These are phyloP conservation scores for Dioscorea dumetorum DNA, from an alignment of 106 monocot genomes.

Conservation along the genomic window DNA sequence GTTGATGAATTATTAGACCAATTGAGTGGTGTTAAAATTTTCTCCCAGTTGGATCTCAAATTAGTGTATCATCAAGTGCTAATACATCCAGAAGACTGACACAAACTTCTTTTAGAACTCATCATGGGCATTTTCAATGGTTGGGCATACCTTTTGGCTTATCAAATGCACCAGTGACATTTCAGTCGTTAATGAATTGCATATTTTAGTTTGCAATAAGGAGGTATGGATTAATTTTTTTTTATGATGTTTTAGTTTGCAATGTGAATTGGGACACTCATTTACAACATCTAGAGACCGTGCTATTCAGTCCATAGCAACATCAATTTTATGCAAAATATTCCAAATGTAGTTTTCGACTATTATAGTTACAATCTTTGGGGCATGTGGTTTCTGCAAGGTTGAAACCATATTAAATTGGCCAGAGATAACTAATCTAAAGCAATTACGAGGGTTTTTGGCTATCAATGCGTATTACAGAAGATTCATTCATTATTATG, in stretches of 20 bases:
- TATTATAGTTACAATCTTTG: background rate
- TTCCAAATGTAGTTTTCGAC: background rate
- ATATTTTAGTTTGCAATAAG: background rate
- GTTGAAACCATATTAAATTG: background rate
- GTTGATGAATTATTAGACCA: slow-evolving; percentile 3
- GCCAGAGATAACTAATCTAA: background rate
- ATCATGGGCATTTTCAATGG: background rate
- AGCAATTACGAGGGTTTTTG: background rate
- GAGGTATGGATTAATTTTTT: background rate
- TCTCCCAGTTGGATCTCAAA: background rate
- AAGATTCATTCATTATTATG: background rate
- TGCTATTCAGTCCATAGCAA: background rate
- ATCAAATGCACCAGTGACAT: background rate
- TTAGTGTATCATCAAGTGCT: background rate
- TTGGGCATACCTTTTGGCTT: background rate
- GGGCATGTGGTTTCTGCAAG: background rate
- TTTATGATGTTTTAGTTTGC: background rate
- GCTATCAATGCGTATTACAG: background rate
- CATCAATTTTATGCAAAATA: background rate
- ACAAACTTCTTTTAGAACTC: background rate
- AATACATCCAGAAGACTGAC: background rate
- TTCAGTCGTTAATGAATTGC: background rate
- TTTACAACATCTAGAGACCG: background rate
- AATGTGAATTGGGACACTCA: background rate
- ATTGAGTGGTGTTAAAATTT: background rate